Evolutionary conservation across 1,284 basidiomycete species (phyloP).

Genomic region (Cystobasidium slooffiae): DNA sequence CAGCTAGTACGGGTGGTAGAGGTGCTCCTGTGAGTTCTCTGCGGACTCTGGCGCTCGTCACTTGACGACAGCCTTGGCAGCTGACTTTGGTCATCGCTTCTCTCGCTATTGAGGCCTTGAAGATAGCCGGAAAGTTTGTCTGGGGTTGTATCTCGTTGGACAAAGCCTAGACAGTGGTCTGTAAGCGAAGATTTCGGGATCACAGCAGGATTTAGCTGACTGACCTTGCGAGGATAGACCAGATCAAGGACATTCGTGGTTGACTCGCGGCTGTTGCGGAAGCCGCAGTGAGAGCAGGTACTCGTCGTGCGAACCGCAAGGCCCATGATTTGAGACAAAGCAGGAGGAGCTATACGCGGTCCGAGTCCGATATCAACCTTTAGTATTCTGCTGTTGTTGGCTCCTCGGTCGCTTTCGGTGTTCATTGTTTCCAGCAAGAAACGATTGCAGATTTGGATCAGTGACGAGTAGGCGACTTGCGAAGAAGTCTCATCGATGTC

Average conservation of each 20-base stretch:
- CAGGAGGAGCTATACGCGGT: constrained; percentile 58
- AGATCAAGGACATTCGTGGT: constrained; percentile 84
- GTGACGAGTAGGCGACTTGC: constrained; percentile 71
- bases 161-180: constrained; percentile 54
- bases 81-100: constrained; percentile 82
- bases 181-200: neutral
- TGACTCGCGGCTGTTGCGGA: constrained; percentile 71
- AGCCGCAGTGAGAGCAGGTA: constrained; percentile 75
- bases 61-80: constrained; percentile 82
- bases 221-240: constrained; percentile 79
- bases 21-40: constrained; percentile 66
- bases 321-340: constrained; percentile 79
- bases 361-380: constrained; percentile 44
- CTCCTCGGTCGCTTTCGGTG: constrained; percentile 61
- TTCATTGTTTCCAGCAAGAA: constrained; percentile 84
- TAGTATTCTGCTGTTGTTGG: constrained; percentile 19
- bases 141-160: constrained; percentile 63
- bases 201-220: constrained; percentile 42
- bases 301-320: constrained; percentile 74
- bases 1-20: constrained; percentile 80
- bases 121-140: constrained; percentile 70
- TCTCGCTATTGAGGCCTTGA: constrained; percentile 77
- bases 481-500: constrained; percentile 80
- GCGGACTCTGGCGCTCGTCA: constrained; percentile 67
- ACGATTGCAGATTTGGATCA: constrained; percentile 93